These are phyloP conservation scores for Aspergillus udagawae DNA, from an alignment of 2,329 filamentous ascomycete genomes.

Conservation along the genomic window DNA sequence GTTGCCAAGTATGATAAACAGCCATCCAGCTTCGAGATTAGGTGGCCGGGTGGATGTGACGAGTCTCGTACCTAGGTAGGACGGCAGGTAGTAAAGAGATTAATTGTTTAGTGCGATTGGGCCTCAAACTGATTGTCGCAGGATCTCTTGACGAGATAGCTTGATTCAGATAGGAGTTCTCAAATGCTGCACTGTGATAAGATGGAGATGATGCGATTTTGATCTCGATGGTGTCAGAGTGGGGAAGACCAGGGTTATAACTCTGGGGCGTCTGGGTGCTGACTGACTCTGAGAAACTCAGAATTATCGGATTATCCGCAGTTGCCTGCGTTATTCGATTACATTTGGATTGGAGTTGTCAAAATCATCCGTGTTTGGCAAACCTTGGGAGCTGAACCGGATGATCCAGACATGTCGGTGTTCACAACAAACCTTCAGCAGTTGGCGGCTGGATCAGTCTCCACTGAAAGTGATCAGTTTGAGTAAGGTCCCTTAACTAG, in stretches of 20 bases:
- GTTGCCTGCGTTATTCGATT: background rate
- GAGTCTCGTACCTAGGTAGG: background rate
- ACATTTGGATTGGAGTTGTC: no score
- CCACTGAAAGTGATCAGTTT: background rate
- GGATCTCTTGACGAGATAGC: background rate
- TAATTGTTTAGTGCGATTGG: background rate
- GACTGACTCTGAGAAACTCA: background rate
- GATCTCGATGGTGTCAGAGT: constrained; percentile 27
- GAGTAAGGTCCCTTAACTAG: background rate
- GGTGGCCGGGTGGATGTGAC: background rate
- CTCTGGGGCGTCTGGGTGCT: background rate
- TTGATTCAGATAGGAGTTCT: constrained; percentile 2
- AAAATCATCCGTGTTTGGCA: background rate
- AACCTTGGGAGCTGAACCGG: no score
- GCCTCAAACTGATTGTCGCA: background rate
- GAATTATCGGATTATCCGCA: background rate
- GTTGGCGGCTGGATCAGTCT: background rate
- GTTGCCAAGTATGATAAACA: background rate
- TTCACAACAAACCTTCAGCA: background rate
- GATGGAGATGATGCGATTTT: constrained; percentile 33
- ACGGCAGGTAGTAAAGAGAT: background rate
- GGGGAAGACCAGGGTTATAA: constrained; percentile 4
- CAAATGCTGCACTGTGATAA: constrained; percentile 12
- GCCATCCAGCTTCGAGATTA: background rate
- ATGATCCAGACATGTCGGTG: no score